Percentiles rank a stretch among this genome's conserved stretches.
phyloP scores from a whole-genome alignment of 2,329 filamentous ascomycete genomes.

The Rutstroemia sp. region DNA sequence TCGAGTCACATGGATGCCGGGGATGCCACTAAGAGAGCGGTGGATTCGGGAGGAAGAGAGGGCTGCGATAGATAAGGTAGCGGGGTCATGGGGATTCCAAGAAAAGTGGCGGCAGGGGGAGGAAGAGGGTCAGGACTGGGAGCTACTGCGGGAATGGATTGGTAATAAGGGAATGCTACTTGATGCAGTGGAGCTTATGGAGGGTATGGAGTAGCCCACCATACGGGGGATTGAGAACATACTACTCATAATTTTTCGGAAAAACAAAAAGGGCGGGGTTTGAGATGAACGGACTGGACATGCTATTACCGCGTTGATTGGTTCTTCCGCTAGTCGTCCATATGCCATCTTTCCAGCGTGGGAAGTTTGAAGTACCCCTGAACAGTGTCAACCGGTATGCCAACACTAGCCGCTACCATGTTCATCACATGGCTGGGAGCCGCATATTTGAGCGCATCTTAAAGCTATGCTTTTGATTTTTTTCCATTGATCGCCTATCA shows the following conservation, averaged over 20 bases:
- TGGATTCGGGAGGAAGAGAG: conserved; percentile 90
- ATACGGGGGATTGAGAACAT: neutral
- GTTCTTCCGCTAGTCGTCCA: too few relatives aligned
- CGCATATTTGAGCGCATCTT: neutral
- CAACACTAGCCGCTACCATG: too few relatives aligned
- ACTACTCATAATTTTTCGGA: too few relatives aligned
- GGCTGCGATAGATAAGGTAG: conserved; percentile 77
- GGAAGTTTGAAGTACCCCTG: too few relatives aligned
- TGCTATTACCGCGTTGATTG: too few relatives aligned
- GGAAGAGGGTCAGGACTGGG: conserved; percentile 88
- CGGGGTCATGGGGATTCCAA: conserved; percentile 85
- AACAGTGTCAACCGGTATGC: too few relatives aligned
- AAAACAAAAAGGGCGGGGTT: too few relatives aligned
- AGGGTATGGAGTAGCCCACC: conserved; percentile 66
- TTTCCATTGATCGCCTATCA: neutral
- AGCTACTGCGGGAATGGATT: conserved; percentile 74
- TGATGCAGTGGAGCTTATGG: conserved; percentile 84
- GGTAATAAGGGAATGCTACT: conserved; percentile 81
- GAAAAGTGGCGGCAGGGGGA: conserved; percentile 74
- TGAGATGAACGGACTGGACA: too few relatives aligned
- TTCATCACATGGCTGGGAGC: neutral
- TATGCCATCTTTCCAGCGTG: too few relatives aligned
- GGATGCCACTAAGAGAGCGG: conserved; percentile 69
- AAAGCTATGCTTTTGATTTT: neutral
- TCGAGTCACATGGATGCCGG: conserved; percentile 81